A percentile compares a stretch with the other conserved stretches of the same genome.
Conservation (phyloP, 306 rosid genomes). For the Coriaria nepalensis region DNA sequence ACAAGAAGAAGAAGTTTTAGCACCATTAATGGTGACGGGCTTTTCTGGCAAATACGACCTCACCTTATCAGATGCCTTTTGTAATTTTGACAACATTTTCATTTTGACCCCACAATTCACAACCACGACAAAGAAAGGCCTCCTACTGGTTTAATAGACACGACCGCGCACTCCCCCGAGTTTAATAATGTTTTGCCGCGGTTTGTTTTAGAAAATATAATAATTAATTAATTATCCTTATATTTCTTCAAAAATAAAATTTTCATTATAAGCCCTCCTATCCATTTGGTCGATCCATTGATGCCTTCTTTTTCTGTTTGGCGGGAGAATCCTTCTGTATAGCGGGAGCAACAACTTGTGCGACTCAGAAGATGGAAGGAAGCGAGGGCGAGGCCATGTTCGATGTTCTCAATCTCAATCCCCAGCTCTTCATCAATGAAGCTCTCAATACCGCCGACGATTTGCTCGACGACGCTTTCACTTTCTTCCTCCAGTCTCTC, state of each 20-base stretch:
- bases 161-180: too few species aligned
- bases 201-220: too few species aligned
- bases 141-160: too few species aligned
- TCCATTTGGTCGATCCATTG: too few species aligned
- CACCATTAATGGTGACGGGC: conserved; percentile 12
- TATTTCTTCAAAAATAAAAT: too few species aligned
- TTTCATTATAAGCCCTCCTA: too few species aligned
- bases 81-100: conserved; percentile 25
- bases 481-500: conserved; percentile 41
- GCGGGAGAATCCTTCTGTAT: not conserved
- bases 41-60: conserved; percentile 16
- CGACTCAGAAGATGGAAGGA: conserved; percentile 33
- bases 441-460: conserved; percentile 55
- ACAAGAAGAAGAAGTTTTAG: too few species aligned
- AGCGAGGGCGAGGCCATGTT: conserved; percentile 51
- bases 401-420: conserved; percentile 50
- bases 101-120: too few species aligned
- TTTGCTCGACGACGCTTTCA: conserved; percentile 43
- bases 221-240: too few species aligned
- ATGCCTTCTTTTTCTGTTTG: too few species aligned
- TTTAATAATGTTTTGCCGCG: too few species aligned
- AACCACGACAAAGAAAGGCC: too few species aligned
- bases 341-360: conserved; percentile 1
- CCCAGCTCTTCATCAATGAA: conserved; percentile 62
- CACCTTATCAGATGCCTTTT: conserved; percentile 29